Base-by-base conservation (phyloP, 1,284 basidiomycete genomes). In the Cryptococcus floricola region DNA sequence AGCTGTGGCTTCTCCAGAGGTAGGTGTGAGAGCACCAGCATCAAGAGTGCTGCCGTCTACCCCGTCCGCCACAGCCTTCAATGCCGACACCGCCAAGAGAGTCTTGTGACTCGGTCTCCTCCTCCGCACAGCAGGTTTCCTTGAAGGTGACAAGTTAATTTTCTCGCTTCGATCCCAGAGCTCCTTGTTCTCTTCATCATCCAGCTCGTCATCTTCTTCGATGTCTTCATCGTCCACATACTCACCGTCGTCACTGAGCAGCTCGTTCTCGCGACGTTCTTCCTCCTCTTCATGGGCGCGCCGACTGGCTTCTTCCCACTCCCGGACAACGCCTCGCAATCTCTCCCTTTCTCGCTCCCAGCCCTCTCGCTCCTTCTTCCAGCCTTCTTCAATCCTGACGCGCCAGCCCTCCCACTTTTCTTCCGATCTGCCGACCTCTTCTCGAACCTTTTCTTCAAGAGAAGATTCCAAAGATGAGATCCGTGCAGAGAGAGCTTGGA, bases 331-430 rank as follows among this genome's bases (percentile, higher is more conserved):
- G 23, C 83, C 81, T 42, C 81, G 80, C 7, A 96, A 79, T 34
- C 88, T 81, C 60, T 88, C 87, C 2, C 91, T 81, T 75, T 96
- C 94, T 25, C 83, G 79, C 6, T 82, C 82, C 90, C 92, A 92
- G 50, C 88, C 87, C 63, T 89, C 85, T 61, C 87, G 83, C 45
- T 92, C 86, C 54, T 80, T 78, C 37, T 78, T 81, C 89, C 89
- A 94, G 52, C 87, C 84, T 8, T 87, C 87, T 65, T 94, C 90
- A 16, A 80, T 79, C 58, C 80, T 79, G 45, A 75, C 66, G 58
- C 77, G 72, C 81, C 81, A 83, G 8, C 70, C 69, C 34, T 80
- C 81, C 89, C 89, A 94, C 56, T 87, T 84, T 7, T 85, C 85
- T 65, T 94, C 89, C 1, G 79, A 78, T 51, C 81, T 77, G 13